Conservation (phyloP, 1,284 basidiomycete species). For the Irpex rosettiformis region DNA sequence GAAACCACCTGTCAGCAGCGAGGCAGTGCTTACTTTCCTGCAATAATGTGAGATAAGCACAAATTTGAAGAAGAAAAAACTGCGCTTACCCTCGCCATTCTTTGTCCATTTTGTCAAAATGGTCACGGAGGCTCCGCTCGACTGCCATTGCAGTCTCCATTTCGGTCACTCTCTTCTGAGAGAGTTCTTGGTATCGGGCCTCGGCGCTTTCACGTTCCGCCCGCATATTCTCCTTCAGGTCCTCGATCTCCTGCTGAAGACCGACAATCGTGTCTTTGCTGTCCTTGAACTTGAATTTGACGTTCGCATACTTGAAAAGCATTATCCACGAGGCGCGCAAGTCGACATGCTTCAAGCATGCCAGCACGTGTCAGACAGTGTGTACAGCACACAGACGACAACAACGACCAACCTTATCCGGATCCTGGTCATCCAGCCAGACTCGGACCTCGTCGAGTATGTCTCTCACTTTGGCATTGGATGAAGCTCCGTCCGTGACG, state of each 20-base stretch:
- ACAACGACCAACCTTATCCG: conserved; percentile 31
- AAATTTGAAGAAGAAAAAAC: conserved; percentile 3
- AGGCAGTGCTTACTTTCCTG: conserved; percentile 36
- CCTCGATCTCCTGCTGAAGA: conserved; percentile 18
- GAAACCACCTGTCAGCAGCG: background rate
- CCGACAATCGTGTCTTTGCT: conserved; percentile 15
- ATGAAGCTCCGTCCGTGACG: conserved; percentile 34
- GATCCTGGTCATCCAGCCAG: conserved; percentile 34
- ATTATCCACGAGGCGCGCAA: conserved; percentile 22
- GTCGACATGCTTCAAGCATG: conserved; percentile 18
- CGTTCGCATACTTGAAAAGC: conserved; percentile 18
- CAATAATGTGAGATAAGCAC: conserved; percentile 10
- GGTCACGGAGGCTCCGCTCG: conserved; percentile 34
- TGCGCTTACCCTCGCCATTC: conserved; percentile 37
- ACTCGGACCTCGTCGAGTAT: conserved; percentile 34
- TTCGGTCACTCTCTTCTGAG: conserved; percentile 30
- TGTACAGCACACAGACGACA: background rate
- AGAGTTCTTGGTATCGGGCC: conserved; percentile 23
- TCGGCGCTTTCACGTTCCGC: conserved; percentile 12
- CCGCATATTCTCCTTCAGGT: conserved; percentile 18
- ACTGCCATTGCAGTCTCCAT: conserved; percentile 32
- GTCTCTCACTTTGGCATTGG: conserved; percentile 29
- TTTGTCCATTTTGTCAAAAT: conserved; percentile 32
- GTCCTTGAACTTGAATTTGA: conserved; percentile 19
- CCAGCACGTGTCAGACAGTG: background rate